Conservation (phyloP, 202 grass and related monocot species). For the Carex sylvatica region DNA sequence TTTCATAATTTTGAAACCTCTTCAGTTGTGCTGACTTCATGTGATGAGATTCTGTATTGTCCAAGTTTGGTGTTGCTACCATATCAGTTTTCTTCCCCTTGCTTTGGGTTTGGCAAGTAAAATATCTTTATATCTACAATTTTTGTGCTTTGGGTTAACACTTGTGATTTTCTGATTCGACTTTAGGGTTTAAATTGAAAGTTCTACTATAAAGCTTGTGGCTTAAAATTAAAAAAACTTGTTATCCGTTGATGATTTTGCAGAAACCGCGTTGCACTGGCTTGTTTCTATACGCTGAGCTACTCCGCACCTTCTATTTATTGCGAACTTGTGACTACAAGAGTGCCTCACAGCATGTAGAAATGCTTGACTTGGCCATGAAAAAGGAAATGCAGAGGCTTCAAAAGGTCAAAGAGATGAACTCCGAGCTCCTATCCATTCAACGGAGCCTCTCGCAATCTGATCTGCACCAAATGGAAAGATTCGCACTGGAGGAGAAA, state of each 20-base stretch:
- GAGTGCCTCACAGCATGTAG: constrained; percentile 55
- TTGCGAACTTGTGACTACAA: constrained; percentile 88
- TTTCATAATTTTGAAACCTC: not conserved
- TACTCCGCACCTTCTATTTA: constrained; percentile 79
- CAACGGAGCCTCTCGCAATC: constrained; percentile 42
- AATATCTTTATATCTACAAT: not conserved
- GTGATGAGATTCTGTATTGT: not conserved
- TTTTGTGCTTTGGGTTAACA: not conserved
- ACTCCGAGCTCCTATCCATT: constrained; percentile 45
- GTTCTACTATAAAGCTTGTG: not conserved
- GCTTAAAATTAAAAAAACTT: not conserved
- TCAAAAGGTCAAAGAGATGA: constrained; percentile 39
- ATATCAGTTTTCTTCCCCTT: not conserved
- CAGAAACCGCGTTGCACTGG: constrained; percentile 70
- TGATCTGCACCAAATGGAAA: constrained; percentile 56
- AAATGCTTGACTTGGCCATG: constrained; percentile 57
- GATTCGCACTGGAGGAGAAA: constrained; percentile 50
- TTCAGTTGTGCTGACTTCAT: constrained; percentile 5
- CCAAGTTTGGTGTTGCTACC: not conserved
- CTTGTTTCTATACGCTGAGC: constrained; percentile 79
- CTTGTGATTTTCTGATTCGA: not conserved
- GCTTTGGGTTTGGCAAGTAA: constrained; percentile 7
- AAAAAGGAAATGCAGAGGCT: constrained; percentile 65
- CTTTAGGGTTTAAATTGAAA: not conserved
- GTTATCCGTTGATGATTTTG: constrained; percentile 14